Base-by-base conservation (phyloP, 768 basidiomycete genomes). In the Lentinula sp. region DNA sequence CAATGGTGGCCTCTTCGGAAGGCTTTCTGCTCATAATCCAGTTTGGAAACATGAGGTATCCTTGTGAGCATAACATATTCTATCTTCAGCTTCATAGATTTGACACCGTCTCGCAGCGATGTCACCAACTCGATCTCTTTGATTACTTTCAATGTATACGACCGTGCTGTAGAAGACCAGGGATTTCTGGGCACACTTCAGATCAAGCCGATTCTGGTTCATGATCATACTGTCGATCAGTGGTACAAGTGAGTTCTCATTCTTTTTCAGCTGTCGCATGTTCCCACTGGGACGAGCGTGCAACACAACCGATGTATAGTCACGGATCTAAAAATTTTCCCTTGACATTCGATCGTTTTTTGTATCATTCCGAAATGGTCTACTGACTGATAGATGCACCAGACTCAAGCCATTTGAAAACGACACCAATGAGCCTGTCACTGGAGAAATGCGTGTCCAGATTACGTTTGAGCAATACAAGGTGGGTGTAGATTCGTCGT, bases 21-120 rank as follows among this genome's bases (percentile, higher is more conserved):
- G 85, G 55, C 72, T 85, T 41, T 87, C 86, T 18, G 81, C 91
- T 60, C 83, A 92, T 69, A 98, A 94, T 77, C 96, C 97, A 10
- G 88, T 95, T 20, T 99, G 97, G 97, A 99, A 99, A 76, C 96
- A 98, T 72, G 91, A 98, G 72, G 97, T 98, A 37, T 88, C 92
- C 48, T 99, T 99, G 96, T 98, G 74, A 75, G 95, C 82, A 7
- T n/a, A 45, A 42, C 62, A 62, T 56, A 32, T 62, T 61, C 55
- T 28, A 58, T 42, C 59, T 23, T 15, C 18, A 54, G 37, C 33
- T 49, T 51, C 37, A 10, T 62, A 52, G 60, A 55, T 66, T 62
- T 65, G 53, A 69, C 61, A 60, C n/a, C 7, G 18, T 59, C 65
- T 55, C 68, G 39, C 72, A 98, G 96, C 81, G 97, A 99, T 74